Percentiles rank a stretch among this genome's conserved stretches.
phyloP scores from a whole-genome alignment of 345 rosid genomes.

The Salix dunnii region DNA sequence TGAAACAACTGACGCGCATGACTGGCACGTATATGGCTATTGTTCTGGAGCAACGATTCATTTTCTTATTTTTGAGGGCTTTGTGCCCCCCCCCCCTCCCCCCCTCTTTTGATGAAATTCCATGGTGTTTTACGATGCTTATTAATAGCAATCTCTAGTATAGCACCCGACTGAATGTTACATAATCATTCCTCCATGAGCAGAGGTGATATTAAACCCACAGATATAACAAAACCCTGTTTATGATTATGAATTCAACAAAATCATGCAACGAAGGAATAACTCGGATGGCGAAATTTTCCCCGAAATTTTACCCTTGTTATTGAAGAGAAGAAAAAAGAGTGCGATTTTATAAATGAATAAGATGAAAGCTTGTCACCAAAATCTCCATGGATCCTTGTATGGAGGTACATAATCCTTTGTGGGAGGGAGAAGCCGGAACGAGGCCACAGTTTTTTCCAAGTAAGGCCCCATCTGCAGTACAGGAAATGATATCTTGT shows the following conservation, averaged over 20 bases:
- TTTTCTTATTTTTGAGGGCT: neutral
- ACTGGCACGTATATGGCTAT: neutral
- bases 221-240: neutral
- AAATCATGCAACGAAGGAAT: neutral
- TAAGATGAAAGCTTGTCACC: slow-evolving; percentile 41
- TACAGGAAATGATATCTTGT: slow-evolving; percentile 4
- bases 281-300: neutral
- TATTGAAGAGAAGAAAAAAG: neutral
- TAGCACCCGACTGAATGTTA: neutral
- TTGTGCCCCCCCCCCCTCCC: neutral
- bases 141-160: neutral
- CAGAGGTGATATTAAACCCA: neutral
- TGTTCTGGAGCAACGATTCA: neutral
- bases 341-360: neutral
- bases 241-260: neutral
- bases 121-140: neutral
- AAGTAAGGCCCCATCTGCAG: slow-evolving; percentile 86
- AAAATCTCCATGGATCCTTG: slow-evolving; percentile 98
- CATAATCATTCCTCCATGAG: neutral
- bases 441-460: slow-evolving; percentile 60
- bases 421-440: slow-evolving; percentile 77
- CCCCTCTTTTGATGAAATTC: neutral
- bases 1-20: neutral
- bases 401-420: slow-evolving; percentile 81
- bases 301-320: neutral